A percentile compares a stretch with the other conserved stretches of the same genome.
Evolutionary conservation across 257 asterid genomes (phyloP).

Genomic region (Gynochthodes officinalis): DNA sequence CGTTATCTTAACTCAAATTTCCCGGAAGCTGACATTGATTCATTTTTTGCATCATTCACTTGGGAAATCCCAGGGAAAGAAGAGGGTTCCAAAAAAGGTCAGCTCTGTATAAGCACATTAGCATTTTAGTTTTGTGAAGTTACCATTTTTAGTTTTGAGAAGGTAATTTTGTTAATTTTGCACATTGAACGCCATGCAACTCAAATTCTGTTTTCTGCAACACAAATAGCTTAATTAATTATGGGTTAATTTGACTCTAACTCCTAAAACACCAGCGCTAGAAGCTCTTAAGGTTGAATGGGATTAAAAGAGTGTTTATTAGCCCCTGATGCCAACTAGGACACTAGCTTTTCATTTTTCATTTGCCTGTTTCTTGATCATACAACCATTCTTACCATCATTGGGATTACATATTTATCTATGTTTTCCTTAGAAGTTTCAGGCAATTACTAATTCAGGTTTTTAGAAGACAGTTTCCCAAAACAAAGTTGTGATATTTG

Average conservation of each 20-base stretch:
- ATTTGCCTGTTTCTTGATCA: neutral
- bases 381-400: neutral
- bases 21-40: constrained; percentile 32
- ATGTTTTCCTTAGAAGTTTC: neutral
- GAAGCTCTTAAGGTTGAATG: neutral
- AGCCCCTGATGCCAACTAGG: neutral
- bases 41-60: constrained; percentile 33
- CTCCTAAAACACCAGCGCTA: too few species aligned
- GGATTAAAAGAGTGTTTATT: neutral
- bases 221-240: neutral
- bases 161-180: neutral
- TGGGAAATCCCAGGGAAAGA: constrained; percentile 37
- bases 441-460: neutral
- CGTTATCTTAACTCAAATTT: constrained; percentile 24
- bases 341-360: neutral
- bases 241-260: neutral
- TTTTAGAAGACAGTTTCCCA: neutral
- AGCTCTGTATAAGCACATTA: neutral
- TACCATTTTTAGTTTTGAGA: too few species aligned
- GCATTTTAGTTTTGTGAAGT: neutral
- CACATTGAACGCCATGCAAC: neutral
- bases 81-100: constrained; percentile 21
- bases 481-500: neutral
- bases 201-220: neutral
- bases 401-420: neutral